Percentiles rank a stretch among this genome's conserved stretches.
These are phyloP conservation scores for Lentinula detonsa DNA, from an alignment of 768 basidiomycete species.

Conservation along the genomic window DNA sequence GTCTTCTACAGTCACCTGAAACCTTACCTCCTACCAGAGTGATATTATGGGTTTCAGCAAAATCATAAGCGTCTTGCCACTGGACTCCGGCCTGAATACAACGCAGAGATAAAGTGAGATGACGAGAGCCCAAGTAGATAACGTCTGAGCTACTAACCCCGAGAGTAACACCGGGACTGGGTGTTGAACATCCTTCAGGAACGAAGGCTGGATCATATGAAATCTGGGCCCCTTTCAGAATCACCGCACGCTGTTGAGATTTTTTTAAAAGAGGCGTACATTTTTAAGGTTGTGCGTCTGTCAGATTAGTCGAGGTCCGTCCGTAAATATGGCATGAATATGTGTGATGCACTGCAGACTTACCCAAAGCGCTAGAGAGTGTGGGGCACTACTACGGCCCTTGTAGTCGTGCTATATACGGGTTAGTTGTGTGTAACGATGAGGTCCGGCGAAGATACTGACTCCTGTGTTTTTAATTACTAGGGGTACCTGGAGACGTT, in stretches of 20 bases:
- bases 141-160: constrained; percentile 6
- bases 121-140: neutral
- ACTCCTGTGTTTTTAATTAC: constrained; percentile 50
- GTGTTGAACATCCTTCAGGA: constrained; percentile 7
- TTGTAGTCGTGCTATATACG: constrained; percentile 39
- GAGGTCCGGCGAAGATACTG: constrained; percentile 11
- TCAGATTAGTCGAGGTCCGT: neutral
- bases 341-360: neutral
- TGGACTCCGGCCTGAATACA: constrained; percentile 36
- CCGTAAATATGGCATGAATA: neutral
- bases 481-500: constrained; percentile 30
- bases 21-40: constrained; percentile 36
- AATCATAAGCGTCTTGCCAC: constrained; percentile 35
- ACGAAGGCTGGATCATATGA: constrained; percentile 9
- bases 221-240: constrained; percentile 5
- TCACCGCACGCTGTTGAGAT: neutral
- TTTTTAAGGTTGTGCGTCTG: constrained; percentile 12
- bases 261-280: neutral
- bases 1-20: neutral
- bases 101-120: neutral
- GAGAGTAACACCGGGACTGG: constrained; percentile 7
- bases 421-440: neutral
- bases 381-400: constrained; percentile 39
- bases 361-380: constrained; percentile 41
- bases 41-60: constrained; percentile 37